A percentile compares a stretch with the other conserved stretches of the same genome.
Evolutionary conservation across 2,329 filamentous ascomycete genomes (phyloP).

Genomic region (Xylogone sp.): DNA sequence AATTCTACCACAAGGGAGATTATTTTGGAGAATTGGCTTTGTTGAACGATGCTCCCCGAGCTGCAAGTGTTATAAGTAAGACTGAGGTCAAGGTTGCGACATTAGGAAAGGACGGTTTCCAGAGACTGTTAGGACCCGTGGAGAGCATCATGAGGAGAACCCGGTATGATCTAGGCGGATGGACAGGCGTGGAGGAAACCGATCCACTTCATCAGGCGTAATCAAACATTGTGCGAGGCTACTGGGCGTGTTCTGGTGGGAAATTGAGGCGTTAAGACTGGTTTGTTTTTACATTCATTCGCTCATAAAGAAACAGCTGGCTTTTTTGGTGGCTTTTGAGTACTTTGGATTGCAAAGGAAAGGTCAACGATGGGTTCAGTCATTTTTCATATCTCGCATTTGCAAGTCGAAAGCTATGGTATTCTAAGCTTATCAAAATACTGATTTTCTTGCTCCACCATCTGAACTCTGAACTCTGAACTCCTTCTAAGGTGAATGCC

Average conservation of each 20-base stretch:
- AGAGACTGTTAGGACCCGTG: conserved; percentile 85
- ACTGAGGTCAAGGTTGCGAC: conserved; percentile 91
- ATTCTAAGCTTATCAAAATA: background rate
- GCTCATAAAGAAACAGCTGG: background rate
- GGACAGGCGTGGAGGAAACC: conserved; percentile 57
- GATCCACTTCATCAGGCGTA: conserved; percentile 54
- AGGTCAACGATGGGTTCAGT: background rate
- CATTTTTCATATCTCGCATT: background rate
- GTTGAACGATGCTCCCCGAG: conserved; percentile 88
- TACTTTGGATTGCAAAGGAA: background rate
- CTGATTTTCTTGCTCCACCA: background rate
- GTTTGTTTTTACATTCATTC: conserved; percentile 24
- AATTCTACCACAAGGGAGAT: conserved; percentile 83
- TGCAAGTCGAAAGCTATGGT: background rate
- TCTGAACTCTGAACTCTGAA: background rate
- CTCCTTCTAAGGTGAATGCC: too few relatives aligned
- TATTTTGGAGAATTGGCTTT: conserved; percentile 96
- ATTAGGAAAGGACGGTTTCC: conserved; percentile 90
- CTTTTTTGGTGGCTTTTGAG: background rate
- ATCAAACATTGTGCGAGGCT: conserved; percentile 10
- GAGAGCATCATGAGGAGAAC: conserved; percentile 88
- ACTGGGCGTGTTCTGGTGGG: conserved; percentile 3
- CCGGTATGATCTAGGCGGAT: conserved; percentile 44
- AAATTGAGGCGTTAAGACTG: conserved; percentile 24
- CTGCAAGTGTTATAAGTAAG: conserved; percentile 79